Percentiles rank a stretch among this genome's conserved stretches.
Evolutionary conservation across 2,329 filamentous ascomycete species (phyloP).

Genomic region (Aureobasidium sp.): DNA sequence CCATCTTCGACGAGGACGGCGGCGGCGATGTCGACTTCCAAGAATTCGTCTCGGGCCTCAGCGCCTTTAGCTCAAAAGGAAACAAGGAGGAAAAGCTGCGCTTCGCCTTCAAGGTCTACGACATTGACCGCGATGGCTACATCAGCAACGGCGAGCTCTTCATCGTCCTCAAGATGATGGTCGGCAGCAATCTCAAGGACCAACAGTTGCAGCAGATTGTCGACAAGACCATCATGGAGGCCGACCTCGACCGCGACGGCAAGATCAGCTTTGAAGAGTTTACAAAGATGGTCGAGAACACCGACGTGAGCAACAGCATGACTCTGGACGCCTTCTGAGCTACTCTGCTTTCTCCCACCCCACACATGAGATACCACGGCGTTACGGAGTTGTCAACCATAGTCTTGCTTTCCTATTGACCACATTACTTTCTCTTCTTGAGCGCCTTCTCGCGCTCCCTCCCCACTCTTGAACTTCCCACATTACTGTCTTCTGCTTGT

Average conservation of each 20-base stretch:
- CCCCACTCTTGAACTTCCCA: not conserved
- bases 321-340: conserved; percentile 1
- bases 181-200: conserved; percentile 97
- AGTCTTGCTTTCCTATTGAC: not conserved
- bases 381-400: conserved; percentile 8
- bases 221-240: conserved; percentile 99
- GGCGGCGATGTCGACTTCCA: conserved; percentile 98
- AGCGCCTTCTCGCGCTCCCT: too few species aligned
- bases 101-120: conserved; percentile 99
- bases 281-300: conserved; percentile 97
- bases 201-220: conserved; percentile 99
- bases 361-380: conserved; percentile 17
- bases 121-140: conserved; percentile 96
- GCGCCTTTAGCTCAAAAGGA: conserved; percentile 93
- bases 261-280: conserved; percentile 99
- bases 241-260: conserved; percentile 88
- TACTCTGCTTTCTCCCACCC: not conserved
- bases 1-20: conserved; percentile 97
- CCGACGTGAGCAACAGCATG: conserved; percentile 45
- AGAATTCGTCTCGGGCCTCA: conserved; percentile 92
- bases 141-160: conserved; percentile 99
- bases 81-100: conserved; percentile 98
- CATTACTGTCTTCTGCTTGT: not conserved
- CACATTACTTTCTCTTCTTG: not conserved
- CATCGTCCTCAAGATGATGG: conserved; percentile 99